phyloP scores from a whole-genome alignment of 768 basidiomycete species.

The Strobilomyces echinocephalus region DNA sequence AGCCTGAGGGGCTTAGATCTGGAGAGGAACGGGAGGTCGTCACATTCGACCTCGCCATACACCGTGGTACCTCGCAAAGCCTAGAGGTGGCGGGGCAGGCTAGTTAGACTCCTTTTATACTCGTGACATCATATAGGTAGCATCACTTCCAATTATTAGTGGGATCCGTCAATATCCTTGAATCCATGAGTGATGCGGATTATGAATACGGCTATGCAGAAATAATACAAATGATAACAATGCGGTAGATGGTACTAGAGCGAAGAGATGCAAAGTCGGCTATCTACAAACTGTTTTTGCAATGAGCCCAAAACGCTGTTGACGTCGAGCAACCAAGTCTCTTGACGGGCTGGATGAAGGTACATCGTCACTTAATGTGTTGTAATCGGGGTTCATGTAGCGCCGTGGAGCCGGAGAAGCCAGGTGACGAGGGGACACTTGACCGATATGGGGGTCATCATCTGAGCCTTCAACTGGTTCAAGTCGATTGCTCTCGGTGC shows the following conservation, averaged over 20 bases:
- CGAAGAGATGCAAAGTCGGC: constrained; percentile 7
- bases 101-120: no score
- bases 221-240: constrained; percentile 24
- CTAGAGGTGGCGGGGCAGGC: no score
- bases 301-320: constrained; percentile 29
- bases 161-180: background rate
- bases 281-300: constrained; percentile 6
- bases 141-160: background rate
- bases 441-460: constrained; percentile 58
- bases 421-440: constrained; percentile 66
- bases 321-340: constrained; percentile 38
- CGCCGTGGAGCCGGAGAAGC: constrained; percentile 56
- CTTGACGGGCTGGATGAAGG: constrained; percentile 44
- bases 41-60: no score
- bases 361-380: constrained; percentile 48
- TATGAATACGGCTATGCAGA: constrained; percentile 23
- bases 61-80: no score
- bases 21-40: no score
- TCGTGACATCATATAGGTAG: no score
- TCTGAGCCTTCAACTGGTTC: constrained; percentile 43
- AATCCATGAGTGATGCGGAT: background rate
- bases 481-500: background rate
- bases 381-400: constrained; percentile 29
- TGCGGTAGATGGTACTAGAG: constrained; percentile 18
- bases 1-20: no score